Evolutionary conservation across 768 basidiomycete species (phyloP), one percentile per base, ranked within the genome.

Genomic region (Suillus luteus): DNA sequence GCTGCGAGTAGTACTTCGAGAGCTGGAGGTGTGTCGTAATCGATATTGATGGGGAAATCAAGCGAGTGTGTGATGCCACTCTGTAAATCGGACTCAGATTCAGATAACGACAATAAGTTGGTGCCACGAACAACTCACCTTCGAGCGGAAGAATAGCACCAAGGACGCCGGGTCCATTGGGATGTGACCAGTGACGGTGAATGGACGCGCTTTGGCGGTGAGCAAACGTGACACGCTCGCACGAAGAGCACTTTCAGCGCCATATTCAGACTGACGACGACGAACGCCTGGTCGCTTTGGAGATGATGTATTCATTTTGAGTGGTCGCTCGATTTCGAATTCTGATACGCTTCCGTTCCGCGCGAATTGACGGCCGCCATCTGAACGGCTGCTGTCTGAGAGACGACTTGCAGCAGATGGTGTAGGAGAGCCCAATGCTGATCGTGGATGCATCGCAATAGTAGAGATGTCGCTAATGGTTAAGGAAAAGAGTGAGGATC

Each of bases 11-110:
- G 82, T 58, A 91, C 89, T 67, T 92, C 90, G 62, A 93, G 82
- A 17, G 92, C 86, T 1, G 91, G 90, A 17, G 91, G 90, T 17
- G 86, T 83, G 72, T 85, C 86, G 68, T 89, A 86, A 66, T 88
- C 87, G 52, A 90, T 82, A 68, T 93, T 89, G 64, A 93, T 85
- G 5, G 92, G 92, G 71, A 93, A 93, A 71, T 92, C 90, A 24
- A 93, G 81, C 10, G 90, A 88, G 71, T 93, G 90, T 0, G 89
- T 87, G 65, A 91, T 89, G 38, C 89, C 91, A 65, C 86, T 87
- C 91, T 93, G 65, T 37, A 60, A 37, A 35, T 62, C 33, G 55
- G 43, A 61, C 71, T 55, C 65, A 61, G 38, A 61, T 52, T 52
- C 51, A 52, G 51, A 52, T 52, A 52, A 52, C 51, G 33, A 48